Percentiles rank a stretch among this genome's conserved stretches.
Evolutionary conservation across 1,139 yeast species (phyloP).

Genomic region (Magnusiomyces sp.): DNA sequence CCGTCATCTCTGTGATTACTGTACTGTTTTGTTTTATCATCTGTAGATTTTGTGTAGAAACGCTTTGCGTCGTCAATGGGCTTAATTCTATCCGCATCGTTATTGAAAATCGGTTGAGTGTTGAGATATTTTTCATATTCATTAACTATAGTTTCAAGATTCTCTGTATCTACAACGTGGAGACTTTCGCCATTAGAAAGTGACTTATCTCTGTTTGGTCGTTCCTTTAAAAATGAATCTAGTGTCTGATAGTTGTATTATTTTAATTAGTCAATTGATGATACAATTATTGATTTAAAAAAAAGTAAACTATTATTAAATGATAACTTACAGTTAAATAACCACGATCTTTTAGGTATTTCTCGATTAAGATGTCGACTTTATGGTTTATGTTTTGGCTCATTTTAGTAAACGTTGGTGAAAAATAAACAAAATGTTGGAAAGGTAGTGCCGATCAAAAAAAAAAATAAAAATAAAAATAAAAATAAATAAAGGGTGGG

Average conservation of each 20-base stretch:
- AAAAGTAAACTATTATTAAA: neutral
- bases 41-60: constrained; percentile 1
- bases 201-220: neutral
- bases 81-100: neutral
- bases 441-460: no score
- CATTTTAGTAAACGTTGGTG: no score
- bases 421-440: no score
- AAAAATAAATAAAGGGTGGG: no score
- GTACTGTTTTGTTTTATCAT: neutral
- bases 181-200: neutral
- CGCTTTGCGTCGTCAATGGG: constrained; percentile 4
- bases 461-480: no score
- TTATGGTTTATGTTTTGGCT: constrained; percentile 5
- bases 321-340: constrained; percentile 5
- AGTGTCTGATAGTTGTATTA: constrained; percentile 3
- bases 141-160: constrained; percentile 10
- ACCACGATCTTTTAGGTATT: constrained; percentile 10
- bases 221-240: constrained; percentile 1
- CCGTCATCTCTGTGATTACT: neutral
- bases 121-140: constrained; percentile 11
- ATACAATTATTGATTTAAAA: neutral
- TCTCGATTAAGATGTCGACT: constrained; percentile 10
- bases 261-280: neutral
- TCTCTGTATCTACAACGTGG: neutral
- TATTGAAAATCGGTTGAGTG: constrained; percentile 10